Evolutionary conservation across 495 filamentous ascomycete genomes (phyloP).

Genomic region (Penicillium macrosclerotiorum): DNA sequence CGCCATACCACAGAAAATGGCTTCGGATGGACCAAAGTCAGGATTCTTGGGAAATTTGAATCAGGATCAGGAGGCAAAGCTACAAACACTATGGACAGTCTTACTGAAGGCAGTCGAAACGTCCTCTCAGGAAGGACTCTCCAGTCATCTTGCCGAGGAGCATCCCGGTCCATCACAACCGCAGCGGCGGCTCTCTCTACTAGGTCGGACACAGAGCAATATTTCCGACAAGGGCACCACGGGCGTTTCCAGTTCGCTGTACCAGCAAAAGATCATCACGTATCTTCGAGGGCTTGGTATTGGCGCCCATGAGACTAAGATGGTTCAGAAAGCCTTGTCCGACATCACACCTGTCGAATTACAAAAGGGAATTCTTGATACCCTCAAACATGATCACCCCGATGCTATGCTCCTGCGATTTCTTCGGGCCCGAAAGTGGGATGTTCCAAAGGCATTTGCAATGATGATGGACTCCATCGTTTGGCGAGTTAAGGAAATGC

Average conservation of each 20-base stretch:
- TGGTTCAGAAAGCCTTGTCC: constrained; percentile 27
- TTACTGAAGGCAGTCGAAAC: constrained; percentile 71
- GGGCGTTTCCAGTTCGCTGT: constrained; percentile 9
- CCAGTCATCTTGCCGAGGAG: constrained; percentile 8
- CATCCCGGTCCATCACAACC: constrained; percentile 15
- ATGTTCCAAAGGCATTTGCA: constrained; percentile 80
- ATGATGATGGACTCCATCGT: constrained; percentile 91
- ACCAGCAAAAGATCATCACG: constrained; percentile 23
- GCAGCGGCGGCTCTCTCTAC: constrained; percentile 22
- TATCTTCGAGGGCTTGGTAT: constrained; percentile 26
- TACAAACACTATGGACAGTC: constrained; percentile 77
- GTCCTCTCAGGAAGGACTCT: constrained; percentile 12
- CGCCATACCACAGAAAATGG: constrained; percentile 16
- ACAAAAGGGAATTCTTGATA: constrained; percentile 73
- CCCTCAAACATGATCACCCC: constrained; percentile 89
- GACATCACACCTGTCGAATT: constrained; percentile 65
- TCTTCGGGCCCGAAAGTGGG: constrained; percentile 91
- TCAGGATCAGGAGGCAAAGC: constrained; percentile 74
- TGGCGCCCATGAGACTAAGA: constrained; percentile 25
- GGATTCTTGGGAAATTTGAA: constrained; percentile 84
- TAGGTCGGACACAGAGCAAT: constrained; percentile 28
- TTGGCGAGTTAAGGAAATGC: constrained; percentile 77
- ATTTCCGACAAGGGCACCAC: constrained; percentile 20
- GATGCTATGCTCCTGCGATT: constrained; percentile 89
- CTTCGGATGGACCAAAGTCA: constrained; percentile 39